Percentiles rank a stretch among this genome's conserved stretches.
These are phyloP conservation scores for Xylaria sp. DNA, from an alignment of 2,329 filamentous ascomycete genomes.

Conservation along the genomic window DNA sequence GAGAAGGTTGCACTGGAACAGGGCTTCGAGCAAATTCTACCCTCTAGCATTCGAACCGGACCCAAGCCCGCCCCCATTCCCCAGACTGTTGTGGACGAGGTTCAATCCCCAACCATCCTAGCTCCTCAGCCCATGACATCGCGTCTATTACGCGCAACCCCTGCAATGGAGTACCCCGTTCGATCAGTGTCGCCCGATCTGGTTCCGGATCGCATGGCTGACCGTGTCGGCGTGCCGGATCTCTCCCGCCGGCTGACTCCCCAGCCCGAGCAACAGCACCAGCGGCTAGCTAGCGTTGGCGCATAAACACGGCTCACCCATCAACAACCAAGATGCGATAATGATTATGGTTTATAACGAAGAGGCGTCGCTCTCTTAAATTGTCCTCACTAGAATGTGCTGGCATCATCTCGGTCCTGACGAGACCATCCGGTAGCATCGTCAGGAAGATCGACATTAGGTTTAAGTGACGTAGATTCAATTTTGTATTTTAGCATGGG, in stretches of 20 bases:
- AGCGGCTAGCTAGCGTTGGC: constrained; percentile 48
- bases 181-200: constrained; percentile 69
- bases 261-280: constrained; percentile 48
- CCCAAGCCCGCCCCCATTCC: constrained; percentile 55
- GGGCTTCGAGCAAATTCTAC: constrained; percentile 68
- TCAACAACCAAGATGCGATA: neutral
- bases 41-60: constrained; percentile 66
- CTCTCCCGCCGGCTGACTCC: constrained; percentile 52
- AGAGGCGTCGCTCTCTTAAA: neutral
- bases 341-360: neutral
- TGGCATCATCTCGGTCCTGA: constrained; percentile 5
- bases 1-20: constrained; percentile 70
- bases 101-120: constrained; percentile 58
- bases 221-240: constrained; percentile 63
- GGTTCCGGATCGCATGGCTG: constrained; percentile 71
- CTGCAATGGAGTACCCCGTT: constrained; percentile 65
- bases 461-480: constrained; percentile 17
- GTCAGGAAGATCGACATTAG: constrained; percentile 16
- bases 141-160: constrained; percentile 64
- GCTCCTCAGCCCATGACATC: constrained; percentile 67
- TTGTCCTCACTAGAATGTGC: constrained; percentile 11
- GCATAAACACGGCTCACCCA: constrained; percentile 37
- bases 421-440: neutral
- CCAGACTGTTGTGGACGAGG: constrained; percentile 56
- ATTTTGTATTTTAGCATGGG: constrained; percentile 26